Evolutionary conservation across 2,329 filamentous ascomycete genomes (phyloP).

Genomic region (Penicillium sumatraense): DNA sequence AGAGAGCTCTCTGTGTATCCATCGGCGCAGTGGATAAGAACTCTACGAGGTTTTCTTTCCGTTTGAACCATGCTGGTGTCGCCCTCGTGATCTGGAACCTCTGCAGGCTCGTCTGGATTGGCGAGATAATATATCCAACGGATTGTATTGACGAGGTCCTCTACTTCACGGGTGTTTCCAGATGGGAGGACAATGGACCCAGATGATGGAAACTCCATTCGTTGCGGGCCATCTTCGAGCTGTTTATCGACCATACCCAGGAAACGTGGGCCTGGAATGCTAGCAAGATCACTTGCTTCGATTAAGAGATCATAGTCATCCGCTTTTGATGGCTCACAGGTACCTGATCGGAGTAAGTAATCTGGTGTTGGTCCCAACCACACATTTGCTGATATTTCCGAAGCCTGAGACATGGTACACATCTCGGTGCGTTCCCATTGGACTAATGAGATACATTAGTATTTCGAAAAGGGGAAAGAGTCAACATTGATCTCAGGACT

Average conservation of each 20-base stretch:
- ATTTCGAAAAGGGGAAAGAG: background rate
- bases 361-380: constrained; percentile 89
- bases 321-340: constrained; percentile 53
- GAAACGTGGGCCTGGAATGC: constrained; percentile 70
- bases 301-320: constrained; percentile 78
- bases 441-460: constrained; percentile 45
- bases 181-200: constrained; percentile 88
- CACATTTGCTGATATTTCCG: constrained; percentile 86
- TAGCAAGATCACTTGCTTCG: constrained; percentile 84
- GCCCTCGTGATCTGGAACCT: constrained; percentile 55
- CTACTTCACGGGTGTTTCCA: constrained; percentile 80
- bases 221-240: constrained; percentile 55
- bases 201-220: constrained; percentile 86
- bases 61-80: constrained; percentile 59
- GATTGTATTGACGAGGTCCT: constrained; percentile 83
- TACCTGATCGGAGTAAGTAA: constrained; percentile 53
- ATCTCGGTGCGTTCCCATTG: constrained; percentile 89
- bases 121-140: constrained; percentile 87
- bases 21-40: constrained; percentile 91
- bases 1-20: constrained; percentile 95
- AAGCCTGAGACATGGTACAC: constrained; percentile 88
- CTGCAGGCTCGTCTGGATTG: constrained; percentile 58
- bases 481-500: constrained; percentile 29
- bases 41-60: constrained; percentile 60
- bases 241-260: constrained; percentile 67